phyloP scores from a whole-genome alignment of 805 yeast species.

The Alloascoidea hylecoeti region DNA sequence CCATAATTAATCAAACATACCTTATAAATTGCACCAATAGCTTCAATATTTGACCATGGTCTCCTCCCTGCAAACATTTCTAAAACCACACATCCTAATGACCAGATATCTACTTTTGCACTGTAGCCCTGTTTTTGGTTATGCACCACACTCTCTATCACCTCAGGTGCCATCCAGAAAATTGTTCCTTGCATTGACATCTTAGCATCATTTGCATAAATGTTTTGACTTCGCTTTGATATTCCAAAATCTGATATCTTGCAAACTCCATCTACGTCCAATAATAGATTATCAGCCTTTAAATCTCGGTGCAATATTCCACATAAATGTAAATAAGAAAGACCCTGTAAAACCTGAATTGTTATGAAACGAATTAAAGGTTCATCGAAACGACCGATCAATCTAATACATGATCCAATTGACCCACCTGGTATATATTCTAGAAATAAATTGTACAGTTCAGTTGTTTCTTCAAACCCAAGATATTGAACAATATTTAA shows the following conservation, averaged over 20 bases:
- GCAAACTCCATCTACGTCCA: conserved; percentile 74
- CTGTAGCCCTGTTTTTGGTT: conserved; percentile 60
- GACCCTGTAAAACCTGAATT: conserved; percentile 52
- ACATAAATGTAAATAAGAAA: conserved; percentile 54
- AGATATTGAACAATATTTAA: conserved; percentile 69
- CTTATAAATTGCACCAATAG: conserved; percentile 66
- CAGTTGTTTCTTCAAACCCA: conserved; percentile 57
- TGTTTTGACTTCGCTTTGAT: conserved; percentile 53
- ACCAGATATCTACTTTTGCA: conserved; percentile 82
- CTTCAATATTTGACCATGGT: conserved; percentile 80
- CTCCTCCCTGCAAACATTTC: conserved; percentile 81
- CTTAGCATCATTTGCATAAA: conserved; percentile 61
- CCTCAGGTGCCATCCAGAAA: conserved; percentile 91
- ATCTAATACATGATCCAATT: conserved; percentile 60
- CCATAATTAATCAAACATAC: conserved; percentile 10
- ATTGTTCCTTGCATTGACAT: conserved; percentile 85
- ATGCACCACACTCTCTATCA: conserved; percentile 51
- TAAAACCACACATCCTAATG: conserved; percentile 70
- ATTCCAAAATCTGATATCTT: conserved; percentile 81
- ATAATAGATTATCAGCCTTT: conserved; percentile 65
- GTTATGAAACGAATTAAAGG: conserved; percentile 45
- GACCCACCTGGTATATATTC: conserved; percentile 87
- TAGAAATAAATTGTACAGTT: conserved; percentile 55
- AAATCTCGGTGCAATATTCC: conserved; percentile 73
- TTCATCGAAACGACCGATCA: conserved; percentile 63